Base-by-base conservation (phyloP, 768 basidiomycete genomes). In the Pleurotus salmoneostramineus region DNA sequence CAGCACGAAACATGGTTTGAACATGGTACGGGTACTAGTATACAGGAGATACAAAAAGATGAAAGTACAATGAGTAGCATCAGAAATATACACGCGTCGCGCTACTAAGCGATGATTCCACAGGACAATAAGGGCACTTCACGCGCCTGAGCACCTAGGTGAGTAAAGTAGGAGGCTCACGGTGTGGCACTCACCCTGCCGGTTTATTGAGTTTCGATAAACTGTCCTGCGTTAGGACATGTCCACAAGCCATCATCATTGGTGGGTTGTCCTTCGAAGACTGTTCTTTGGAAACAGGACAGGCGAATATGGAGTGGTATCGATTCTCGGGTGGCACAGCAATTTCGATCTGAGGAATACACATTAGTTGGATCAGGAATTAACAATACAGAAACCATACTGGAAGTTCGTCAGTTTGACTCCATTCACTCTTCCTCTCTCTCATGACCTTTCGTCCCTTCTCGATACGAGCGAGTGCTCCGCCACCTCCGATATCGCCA, bases 241-340 rank as follows among this genome's bases (percentile, higher is more conserved):
- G 97, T 2, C 96, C 97, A 68, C 97, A 98, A 3, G 77, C 74
- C 80, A 99, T 89, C 91, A 98, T 95, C 93, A 97, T 97, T 0
- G 97, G 96, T 6, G 95, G 97, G 69, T 99, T 99, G 58, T 80
- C 71, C 54, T 93, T 89, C 3, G 92, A 95, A 21, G 94, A 87
- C 72, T 97, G 96, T 66, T 98, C 96, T 72, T 98, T 98, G 6
- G 94, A 96, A 17, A 99, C 97, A 0, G 97, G 93, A 71, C 97
- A 99, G 48, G 94, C 88, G 70, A 99, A 98, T 58, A 98, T 89
- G 0, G 95, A 97, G 70, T 99, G 97, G 72, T 95, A 98, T 32
- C 94, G 81, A 65, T 95, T 89, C 62, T 91, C 86, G 1, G 91
- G 78, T 1, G 90, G 83, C 8, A 98, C 69, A 0, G 92, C 92